Percentiles rank a stretch among this genome's conserved stretches.
Conservation (phyloP, 495 filamentous ascomycete genomes). For the Bacidia rubella region DNA sequence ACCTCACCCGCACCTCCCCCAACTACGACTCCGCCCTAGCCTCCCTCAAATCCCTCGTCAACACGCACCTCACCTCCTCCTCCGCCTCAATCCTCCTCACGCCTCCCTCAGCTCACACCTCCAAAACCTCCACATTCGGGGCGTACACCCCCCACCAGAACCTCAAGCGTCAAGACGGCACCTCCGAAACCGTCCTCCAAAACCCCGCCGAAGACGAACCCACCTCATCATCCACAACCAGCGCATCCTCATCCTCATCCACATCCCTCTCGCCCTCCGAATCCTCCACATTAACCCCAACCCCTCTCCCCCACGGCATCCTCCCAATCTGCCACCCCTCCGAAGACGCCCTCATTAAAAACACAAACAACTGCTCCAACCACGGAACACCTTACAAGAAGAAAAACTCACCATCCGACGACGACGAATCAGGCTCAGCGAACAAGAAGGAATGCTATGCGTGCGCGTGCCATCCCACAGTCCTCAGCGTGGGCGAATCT, state of each 20-base stretch:
- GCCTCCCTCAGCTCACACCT: conserved; percentile 9
- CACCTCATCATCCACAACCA: conserved; percentile 14
- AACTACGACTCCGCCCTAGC: conserved; percentile 1
- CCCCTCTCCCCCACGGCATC: conserved; percentile 22
- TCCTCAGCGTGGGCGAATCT: conserved; percentile 32
- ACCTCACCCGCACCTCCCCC: conserved; percentile 3
- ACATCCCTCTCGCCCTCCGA: conserved; percentile 16
- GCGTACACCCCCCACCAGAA: conserved; percentile 21
- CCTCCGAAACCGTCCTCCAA: conserved; percentile 24
- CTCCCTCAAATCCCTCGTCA: conserved; percentile 19
- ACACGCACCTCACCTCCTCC: conserved; percentile 21
- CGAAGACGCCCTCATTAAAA: conserved; percentile 41
- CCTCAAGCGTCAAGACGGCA: conserved; percentile 21
- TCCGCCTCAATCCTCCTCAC: conserved; percentile 32
- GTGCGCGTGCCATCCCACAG: conserved; percentile 52
- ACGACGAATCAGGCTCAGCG: conserved; percentile 10
- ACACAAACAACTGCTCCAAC: conserved; percentile 59
- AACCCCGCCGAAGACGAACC: conserved; percentile 12
- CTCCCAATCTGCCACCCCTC: conserved; percentile 50
- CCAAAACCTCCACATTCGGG: conserved; percentile 17
- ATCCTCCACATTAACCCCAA: conserved; percentile 5
- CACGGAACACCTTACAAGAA: conserved; percentile 60
- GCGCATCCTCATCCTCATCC: conserved; percentile 9
- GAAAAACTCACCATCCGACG: conserved; percentile 26
- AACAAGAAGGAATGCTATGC: conserved; percentile 46